Base-by-base conservation (phyloP, 225 moss, liverwort and hornwort genomes). In the Rhytidiadelphus loreus region DNA sequence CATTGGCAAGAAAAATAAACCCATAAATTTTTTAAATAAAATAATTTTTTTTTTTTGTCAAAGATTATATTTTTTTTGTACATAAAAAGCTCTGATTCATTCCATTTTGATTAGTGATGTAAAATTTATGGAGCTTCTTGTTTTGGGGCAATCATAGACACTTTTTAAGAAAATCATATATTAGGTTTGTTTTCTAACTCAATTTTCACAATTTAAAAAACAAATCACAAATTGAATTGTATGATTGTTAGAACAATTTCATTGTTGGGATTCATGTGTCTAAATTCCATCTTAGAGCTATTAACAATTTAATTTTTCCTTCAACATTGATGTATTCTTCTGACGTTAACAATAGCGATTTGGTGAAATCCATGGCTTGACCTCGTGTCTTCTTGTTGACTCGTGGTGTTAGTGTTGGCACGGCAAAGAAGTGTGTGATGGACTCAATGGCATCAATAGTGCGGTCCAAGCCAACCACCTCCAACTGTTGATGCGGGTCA, bases 151-250 rank as follows among this genome's bases (percentile, higher is more conserved):
- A 18, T 30, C 6, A 46, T 2, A 73, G 3, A 29, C 10, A 2
- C 0, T 9, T 44, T 44, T 73, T 11, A 11, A 30, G 5, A 48
- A 30, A 48, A 19, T 4, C 14, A 46, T 2, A 4, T 19, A 48
- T 7, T 74, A 0, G 19, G 7, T 18, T 74, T 19, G 4, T 74
- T 48, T 19, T 48, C 0, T 0, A 11, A 7, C 2, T 32, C 29
- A 18, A 18, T 30, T 74, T 18, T 11, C 1, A 26, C 2, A 30
- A 48, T 46, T 74, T 46, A 46, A 46, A 2, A 19, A 29, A 19
- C 30, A 73, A 30, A 48, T 17, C 16, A n/a, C 2, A 10, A 6
- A 16, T 29, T 3, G 0, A 29, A 12, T 48, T 32, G 9, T 43
- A 18, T 46, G 3, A 30, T 30, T 29, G 0, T 46, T 19, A 30